Evolutionary conservation across 1,284 basidiomycete species (phyloP).

Genomic region (Lentinula novae-zelandiae): DNA sequence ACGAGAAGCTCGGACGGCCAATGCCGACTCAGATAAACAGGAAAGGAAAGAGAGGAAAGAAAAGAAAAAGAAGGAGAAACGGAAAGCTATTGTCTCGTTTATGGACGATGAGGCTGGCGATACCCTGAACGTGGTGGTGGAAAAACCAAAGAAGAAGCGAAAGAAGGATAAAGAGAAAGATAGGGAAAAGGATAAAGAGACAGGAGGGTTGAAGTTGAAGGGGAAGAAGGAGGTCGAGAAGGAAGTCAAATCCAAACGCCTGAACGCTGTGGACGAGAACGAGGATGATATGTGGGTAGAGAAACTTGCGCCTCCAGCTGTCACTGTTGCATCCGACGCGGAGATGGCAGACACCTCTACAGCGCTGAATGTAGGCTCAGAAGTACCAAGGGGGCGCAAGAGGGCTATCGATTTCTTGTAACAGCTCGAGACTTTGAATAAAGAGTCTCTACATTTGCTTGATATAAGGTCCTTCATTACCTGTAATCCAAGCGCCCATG

Average conservation of each 20-base stretch:
- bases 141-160: conserved; percentile 42
- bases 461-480: no score
- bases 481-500: no score
- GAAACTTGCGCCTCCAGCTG: conserved; percentile 46
- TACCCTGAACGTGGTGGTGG: conserved; percentile 20
- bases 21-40: conserved; percentile 36
- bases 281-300: conserved; percentile 58
- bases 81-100: conserved; percentile 64
- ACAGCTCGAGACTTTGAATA: no score
- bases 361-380: not conserved
- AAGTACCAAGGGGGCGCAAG: conserved; percentile 44
- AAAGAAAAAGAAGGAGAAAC: conserved; percentile 39
- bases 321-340: conserved; percentile 19
- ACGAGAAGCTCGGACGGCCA: conserved; percentile 41
- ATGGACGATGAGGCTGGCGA: conserved; percentile 49
- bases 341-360: not conserved
- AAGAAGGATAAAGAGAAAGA: conserved; percentile 45
- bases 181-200: conserved; percentile 36
- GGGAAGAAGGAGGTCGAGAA: not conserved
- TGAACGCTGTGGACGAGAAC: conserved; percentile 37
- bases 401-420: conserved; percentile 67
- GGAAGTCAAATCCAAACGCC: conserved; percentile 20
- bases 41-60: conserved; percentile 37
- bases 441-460: no score
- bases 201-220: not conserved